A percentile compares a stretch with the other conserved stretches of the same genome.
Evolutionary conservation across 768 basidiomycete genomes (phyloP).

Genomic region (Solioccasus polychromus): DNA sequence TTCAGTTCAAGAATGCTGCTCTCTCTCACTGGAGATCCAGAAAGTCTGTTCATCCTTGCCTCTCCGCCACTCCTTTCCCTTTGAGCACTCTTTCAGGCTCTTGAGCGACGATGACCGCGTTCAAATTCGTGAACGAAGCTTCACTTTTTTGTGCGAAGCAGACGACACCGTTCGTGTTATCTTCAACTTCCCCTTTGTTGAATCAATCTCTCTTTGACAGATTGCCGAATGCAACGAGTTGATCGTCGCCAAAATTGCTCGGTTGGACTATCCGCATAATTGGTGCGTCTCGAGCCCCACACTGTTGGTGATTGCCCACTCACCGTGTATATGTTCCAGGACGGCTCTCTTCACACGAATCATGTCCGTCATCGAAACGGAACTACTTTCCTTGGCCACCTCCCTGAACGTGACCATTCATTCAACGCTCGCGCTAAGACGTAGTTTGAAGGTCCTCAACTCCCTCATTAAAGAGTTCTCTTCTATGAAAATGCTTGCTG

Average conservation of each 20-base stretch:
- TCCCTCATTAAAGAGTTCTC: conserved; percentile 68
- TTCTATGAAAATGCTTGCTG: conserved; percentile 65
- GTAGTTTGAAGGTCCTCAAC: conserved; percentile 64
- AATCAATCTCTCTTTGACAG: conserved; percentile 27
- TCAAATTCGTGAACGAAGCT: conserved; percentile 61
- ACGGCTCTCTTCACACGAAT: conserved; percentile 37
- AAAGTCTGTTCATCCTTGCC: conserved; percentile 47
- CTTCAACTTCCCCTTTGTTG: background rate
- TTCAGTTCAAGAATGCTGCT: conserved; percentile 85
- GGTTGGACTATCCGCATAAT: conserved; percentile 67
- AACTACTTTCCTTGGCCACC: conserved; percentile 49
- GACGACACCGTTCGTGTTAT: conserved; percentile 63
- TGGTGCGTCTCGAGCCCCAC: conserved; percentile 54
- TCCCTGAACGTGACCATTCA: conserved; percentile 39
- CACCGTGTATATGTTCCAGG: conserved; percentile 12
- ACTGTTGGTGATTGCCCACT: background rate
- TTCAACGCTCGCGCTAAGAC: conserved; percentile 50
- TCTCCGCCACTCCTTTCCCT: background rate
- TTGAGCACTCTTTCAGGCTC: conserved; percentile 42
- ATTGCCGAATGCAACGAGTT: conserved; percentile 77
- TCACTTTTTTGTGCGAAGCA: conserved; percentile 69
- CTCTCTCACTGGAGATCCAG: conserved; percentile 73
- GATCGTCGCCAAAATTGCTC: conserved; percentile 72
- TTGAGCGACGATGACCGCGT: conserved; percentile 65
- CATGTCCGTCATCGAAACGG: conserved; percentile 50